phyloP scores from a whole-genome alignment of 2,329 filamentous ascomycete genomes.

The Colletotrichum shisoi region DNA sequence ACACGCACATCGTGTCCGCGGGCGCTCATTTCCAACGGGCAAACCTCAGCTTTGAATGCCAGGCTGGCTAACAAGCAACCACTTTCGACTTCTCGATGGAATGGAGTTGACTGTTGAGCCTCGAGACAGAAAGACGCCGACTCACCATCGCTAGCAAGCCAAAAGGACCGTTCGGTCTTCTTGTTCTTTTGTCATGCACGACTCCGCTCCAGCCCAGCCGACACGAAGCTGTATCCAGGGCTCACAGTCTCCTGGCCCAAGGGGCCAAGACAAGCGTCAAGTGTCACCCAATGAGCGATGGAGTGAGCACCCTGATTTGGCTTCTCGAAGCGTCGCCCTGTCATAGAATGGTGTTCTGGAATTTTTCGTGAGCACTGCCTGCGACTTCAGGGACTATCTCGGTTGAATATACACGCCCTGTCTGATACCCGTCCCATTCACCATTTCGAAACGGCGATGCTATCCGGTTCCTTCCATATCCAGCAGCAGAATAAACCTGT shows the following conservation, averaged over 20 bases:
- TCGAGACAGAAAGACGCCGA: slow-evolving; percentile 5
- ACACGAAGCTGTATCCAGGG: background rate
- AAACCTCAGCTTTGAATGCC: slow-evolving; percentile 7
- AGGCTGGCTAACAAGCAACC: slow-evolving; percentile 1
- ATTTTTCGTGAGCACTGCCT: background rate
- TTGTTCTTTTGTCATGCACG: background rate
- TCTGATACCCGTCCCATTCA: background rate
- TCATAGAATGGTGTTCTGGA: background rate
- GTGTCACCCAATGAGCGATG: background rate
- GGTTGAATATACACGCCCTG: background rate
- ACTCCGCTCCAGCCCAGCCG: background rate
- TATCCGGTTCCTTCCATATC: background rate
- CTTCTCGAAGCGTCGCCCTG: background rate
- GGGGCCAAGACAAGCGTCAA: background rate
- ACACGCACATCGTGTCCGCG: background rate
- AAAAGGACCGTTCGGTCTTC: slow-evolving; percentile 6
- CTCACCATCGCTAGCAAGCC: slow-evolving; percentile 21
- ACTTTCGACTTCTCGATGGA: background rate
- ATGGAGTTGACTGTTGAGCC: slow-evolving; percentile 28
- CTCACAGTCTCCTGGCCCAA: background rate
- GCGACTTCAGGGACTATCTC: background rate
- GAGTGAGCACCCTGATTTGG: background rate
- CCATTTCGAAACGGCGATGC: no score
- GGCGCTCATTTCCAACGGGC: slow-evolving; percentile 3
- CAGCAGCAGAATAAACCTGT: background rate